Percentiles rank a stretch among this genome's conserved stretches.
Evolutionary conservation across 176 grass and related monocot genomes (phyloP).

Genomic region (Melocanna baccifera): DNA sequence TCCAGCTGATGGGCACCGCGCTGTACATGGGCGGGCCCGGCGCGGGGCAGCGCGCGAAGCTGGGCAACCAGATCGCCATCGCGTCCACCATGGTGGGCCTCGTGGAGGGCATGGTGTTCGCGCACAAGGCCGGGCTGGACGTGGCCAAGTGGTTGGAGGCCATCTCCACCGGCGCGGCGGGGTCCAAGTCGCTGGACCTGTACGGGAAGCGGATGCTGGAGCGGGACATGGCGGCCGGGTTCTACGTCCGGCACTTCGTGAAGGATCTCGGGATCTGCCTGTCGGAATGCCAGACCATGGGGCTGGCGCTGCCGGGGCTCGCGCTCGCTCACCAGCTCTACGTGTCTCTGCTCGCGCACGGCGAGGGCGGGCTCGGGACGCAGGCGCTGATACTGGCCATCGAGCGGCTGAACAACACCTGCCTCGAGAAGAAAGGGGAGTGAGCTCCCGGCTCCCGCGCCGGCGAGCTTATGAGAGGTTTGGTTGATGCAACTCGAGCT

Average conservation of each 20-base stretch:
- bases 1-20: conserved; percentile 78
- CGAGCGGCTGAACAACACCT: conserved; percentile 86
- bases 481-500: not conserved
- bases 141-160: conserved; percentile 89
- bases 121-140: conserved; percentile 88
- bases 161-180: conserved; percentile 83
- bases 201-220: conserved; percentile 86
- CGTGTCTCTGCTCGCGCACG: conserved; percentile 77
- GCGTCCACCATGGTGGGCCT: conserved; percentile 95
- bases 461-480: not conserved
- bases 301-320: conserved; percentile 82
- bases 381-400: conserved; percentile 81
- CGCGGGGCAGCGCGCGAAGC: conserved; percentile 74
- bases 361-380: conserved; percentile 72
- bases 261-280: conserved; percentile 97
- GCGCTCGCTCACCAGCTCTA: conserved; percentile 85
- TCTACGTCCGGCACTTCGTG: conserved; percentile 91
- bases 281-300: conserved; percentile 92
- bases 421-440: conserved; percentile 47
- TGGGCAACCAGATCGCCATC: conserved; percentile 93
- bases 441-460: not conserved
- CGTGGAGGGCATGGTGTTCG: conserved; percentile 91
- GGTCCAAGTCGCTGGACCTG: conserved; percentile 78
- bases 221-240: conserved; percentile 82
- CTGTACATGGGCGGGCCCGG: conserved; percentile 83